These are phyloP conservation scores for Fusarium sp. DNA, from an alignment of 2,329 filamentous ascomycete genomes.

Conservation along the genomic window DNA sequence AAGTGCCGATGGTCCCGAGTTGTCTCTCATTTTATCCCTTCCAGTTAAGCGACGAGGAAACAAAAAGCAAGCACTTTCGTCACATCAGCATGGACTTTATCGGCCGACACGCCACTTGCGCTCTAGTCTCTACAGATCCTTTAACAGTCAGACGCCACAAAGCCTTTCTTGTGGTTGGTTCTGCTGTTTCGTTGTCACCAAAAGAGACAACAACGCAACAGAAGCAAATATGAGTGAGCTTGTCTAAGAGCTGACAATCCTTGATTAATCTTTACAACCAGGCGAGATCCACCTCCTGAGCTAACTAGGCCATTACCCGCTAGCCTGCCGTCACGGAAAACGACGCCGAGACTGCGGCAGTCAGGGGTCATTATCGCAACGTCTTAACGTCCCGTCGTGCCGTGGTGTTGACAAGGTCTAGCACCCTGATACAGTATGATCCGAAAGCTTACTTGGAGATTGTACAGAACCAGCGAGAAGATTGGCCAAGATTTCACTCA, in stretches of 20 bases:
- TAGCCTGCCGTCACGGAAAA: constrained; percentile 20
- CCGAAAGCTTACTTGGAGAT: constrained; percentile 4
- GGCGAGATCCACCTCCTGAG: constrained; percentile 17
- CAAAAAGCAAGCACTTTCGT: constrained; percentile 27
- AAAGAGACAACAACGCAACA: constrained; percentile 8
- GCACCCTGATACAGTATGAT: constrained; percentile 8
- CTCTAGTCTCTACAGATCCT: constrained; percentile 9
- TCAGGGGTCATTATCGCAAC: constrained; percentile 16
- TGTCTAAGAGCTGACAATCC: background rate
- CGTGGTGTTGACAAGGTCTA: constrained; percentile 10
- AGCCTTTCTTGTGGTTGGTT: constrained; percentile 16
- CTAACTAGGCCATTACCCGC: constrained; percentile 6
- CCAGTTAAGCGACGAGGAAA: constrained; percentile 12
- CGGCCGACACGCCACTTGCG: constrained; percentile 4
- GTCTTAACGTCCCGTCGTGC: constrained; percentile 14
- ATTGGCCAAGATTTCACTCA: background rate
- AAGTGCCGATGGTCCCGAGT: background rate
- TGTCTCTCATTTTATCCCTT: background rate
- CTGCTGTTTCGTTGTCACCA: constrained; percentile 2
- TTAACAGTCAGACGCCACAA: constrained; percentile 12
- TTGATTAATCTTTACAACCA: background rate
- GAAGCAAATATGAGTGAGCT: constrained; percentile 25
- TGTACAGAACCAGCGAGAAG: background rate
- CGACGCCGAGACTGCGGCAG: constrained; percentile 18
- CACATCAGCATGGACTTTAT: constrained; percentile 4